Base-by-base conservation (phyloP, 441 rosid genomes). In the Aleurites moluccanus region DNA sequence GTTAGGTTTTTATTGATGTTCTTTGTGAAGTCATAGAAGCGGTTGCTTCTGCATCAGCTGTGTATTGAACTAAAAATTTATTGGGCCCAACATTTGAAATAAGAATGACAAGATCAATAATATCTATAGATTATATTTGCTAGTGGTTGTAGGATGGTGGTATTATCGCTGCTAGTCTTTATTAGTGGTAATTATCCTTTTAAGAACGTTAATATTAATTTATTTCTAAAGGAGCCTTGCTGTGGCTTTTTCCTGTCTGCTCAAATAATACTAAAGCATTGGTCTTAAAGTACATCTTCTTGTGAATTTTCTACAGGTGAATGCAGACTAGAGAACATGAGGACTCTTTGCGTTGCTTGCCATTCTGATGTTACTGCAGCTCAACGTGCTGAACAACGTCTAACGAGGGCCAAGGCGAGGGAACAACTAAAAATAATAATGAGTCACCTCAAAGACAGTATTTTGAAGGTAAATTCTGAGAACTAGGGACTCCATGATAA, bases 271-370 rank as follows among this genome's bases (percentile, higher is more conserved):
- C 23, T 5, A 23, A 4, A 53, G 56, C 70, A 8, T 79, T 62
- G 71, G 20, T 69, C 53, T 61, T 56, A 47, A 76, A 30, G 60
- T 68, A 47, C 44, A 45, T 47, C 40, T 35, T 47, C 40, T 35
- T 76, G 25, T 57, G 44, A 21, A 75, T 77, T 59, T 78, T 70
- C 60, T 73, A 70, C 73, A 96, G 98, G 97, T 55, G 99, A 96
- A 81, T 96, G 99, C 86, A 85, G 83, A 82, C 86, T 96, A 75
- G 97, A 96, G 84, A 96, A 96, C 79, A 88, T 96, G 98, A 87
- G 97, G 87, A 96, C 97, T 67, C 96, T 93, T 16, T 96, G 98
- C 74, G 97, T 93, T 75, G 93, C 93, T 59, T 96, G 99, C 78
- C 99, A 96, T 82, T 85, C 80, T 56, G 91, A 89, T 77, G 96